Evolutionary conservation across 179 eudicot species (phyloP), one percentile per base, ranked within the genome.

Genomic region (Silene noctiflora): DNA sequence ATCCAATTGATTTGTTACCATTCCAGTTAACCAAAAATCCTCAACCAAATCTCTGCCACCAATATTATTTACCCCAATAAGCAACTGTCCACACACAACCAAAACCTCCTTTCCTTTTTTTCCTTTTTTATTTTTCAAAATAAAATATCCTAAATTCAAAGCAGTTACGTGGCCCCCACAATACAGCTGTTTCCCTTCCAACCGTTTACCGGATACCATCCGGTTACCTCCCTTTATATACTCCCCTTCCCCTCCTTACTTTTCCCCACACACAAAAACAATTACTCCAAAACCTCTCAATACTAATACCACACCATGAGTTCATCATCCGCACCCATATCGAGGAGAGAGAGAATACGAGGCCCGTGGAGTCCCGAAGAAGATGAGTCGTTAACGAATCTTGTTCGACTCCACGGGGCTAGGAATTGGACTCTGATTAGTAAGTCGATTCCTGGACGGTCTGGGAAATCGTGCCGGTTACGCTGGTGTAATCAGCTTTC

Each of bases 401-500:
- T 85, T 0, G 88, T 85, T 0, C 16, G 75, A 0, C 39, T 58
- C 3, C 79, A 83, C 44, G 88, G 88, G 4, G 77, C 88, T 0
- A 42, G 88, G 11, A 85, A 83, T 66, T 85, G 88, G 88, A 75
- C 88, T 4, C 20, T 74, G 46, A 83, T 85, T 2, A 80, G 84
- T 75, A 78, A 81, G 46, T 74, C 84, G 1, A 78, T 85, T 22
- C 78, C 86, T 0, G 88, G 88, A 0, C 44, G 88, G 65, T 85
- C 88, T 0, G 88, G 86, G 0, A 85, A 85, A 53, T 83, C 86
- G 0, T 85, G 88, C 13, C 81, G 88, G 0, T 51, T 85, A 3
- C 86, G 88, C n/a, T 85, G 88, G 88, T 83, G 86, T 19, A 83
- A 85, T 44, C 88, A 85, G 75, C 83, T 85, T 4, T 83, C 86